These are phyloP conservation scores for Polytrichum formosum DNA, from an alignment of 225 moss, liverwort and hornwort species.

Conservation along the genomic window DNA sequence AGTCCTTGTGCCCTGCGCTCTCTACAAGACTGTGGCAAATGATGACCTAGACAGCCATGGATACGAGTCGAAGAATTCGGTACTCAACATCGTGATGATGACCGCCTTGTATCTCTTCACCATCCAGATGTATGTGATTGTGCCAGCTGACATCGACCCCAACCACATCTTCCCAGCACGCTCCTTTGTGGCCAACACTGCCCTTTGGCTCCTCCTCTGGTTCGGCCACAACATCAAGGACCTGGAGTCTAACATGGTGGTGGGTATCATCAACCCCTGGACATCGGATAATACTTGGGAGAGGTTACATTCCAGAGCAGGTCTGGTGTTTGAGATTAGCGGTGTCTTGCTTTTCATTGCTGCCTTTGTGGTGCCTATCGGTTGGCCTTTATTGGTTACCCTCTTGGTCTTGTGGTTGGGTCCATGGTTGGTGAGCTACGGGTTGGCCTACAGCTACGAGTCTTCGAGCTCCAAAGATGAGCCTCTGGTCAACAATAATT, in stretches of 20 bases:
- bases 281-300: conserved; percentile 36
- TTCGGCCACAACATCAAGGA: conserved; percentile 45
- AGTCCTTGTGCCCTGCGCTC: conserved; percentile 32
- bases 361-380: conserved; percentile 45
- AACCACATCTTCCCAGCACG: conserved; percentile 41
- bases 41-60: conserved; percentile 31
- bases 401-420: conserved; percentile 44
- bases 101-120: conserved; percentile 47
- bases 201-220: conserved; percentile 51
- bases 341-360: conserved; percentile 35
- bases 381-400: conserved; percentile 33
- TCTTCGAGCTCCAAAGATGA: conserved; percentile 16
- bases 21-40: conserved; percentile 15
- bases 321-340: conserved; percentile 36
- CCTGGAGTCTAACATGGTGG: conserved; percentile 44
- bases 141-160: conserved; percentile 32
- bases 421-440: conserved; percentile 37
- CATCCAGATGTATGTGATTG: conserved; percentile 42
- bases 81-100: conserved; percentile 34
- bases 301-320: conserved; percentile 36
- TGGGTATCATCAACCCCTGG: conserved; percentile 49
- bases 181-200: conserved; percentile 38
- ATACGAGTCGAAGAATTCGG: conserved; percentile 40
- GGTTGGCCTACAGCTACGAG: conserved; percentile 18
- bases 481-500: conserved; percentile 28